Percentiles rank a stretch among this genome's conserved stretches.
Conservation (phyloP, 2,329 filamentous ascomycete genomes). For the Pseudogymnoascus sp. region DNA sequence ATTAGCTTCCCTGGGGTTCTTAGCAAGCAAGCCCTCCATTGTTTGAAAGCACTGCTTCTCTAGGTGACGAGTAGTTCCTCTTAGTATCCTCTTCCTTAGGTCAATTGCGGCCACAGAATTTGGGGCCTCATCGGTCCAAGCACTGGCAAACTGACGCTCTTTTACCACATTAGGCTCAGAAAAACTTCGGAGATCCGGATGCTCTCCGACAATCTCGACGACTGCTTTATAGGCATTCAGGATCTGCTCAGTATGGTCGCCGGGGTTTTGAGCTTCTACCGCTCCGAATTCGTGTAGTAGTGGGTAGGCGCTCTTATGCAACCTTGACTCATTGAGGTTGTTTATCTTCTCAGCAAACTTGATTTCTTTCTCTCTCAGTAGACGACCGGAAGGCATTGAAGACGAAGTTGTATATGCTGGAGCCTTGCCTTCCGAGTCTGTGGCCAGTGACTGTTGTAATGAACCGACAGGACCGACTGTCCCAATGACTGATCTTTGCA, state of each 20-base stretch:
- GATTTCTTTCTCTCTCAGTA: conserved; percentile 75
- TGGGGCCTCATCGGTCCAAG: conserved; percentile 69
- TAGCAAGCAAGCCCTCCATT: conserved; percentile 69
- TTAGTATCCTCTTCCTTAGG: conserved; percentile 72
- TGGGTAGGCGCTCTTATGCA: conserved; percentile 61
- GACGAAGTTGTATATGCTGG: conserved; percentile 33
- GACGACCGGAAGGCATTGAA: conserved; percentile 56
- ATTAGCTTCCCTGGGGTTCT: conserved; percentile 80
- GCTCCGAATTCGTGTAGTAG: conserved; percentile 69
- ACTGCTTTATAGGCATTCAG: conserved; percentile 78
- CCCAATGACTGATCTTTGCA: conserved; percentile 83
- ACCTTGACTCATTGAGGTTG: conserved; percentile 65
- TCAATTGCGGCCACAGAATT: conserved; percentile 57
- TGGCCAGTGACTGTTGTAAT: conserved; percentile 56
- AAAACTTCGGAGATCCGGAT: conserved; percentile 49
- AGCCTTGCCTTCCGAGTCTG: conserved; percentile 57
- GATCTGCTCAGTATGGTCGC: conserved; percentile 66
- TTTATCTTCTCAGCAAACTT: conserved; percentile 75
- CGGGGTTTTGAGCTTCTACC: conserved; percentile 63
- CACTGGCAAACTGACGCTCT: conserved; percentile 68
- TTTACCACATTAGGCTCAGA: conserved; percentile 58
- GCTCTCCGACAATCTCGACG: conserved; percentile 70
- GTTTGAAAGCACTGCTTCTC: conserved; percentile 75
- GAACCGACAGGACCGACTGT: conserved; percentile 62
- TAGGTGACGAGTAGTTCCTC: conserved; percentile 70